Evolutionary conservation across 1,284 basidiomycete species (phyloP).

Genomic region (Cryptococcus amylolentus): DNA sequence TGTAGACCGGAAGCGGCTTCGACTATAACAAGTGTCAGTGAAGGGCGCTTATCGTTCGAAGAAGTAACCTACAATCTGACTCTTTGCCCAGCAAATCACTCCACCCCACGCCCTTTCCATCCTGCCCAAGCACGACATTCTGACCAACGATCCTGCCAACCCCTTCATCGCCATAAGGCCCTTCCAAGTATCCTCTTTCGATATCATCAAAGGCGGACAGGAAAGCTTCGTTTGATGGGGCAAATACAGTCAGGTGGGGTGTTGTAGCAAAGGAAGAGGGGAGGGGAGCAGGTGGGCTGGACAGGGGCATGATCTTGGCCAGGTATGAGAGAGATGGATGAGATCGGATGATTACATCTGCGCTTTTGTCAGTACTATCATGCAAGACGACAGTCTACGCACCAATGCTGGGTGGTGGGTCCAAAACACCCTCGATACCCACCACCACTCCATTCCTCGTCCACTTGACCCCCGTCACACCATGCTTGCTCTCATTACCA

Average conservation of each 20-base stretch:
- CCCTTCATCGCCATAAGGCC: conserved; percentile 75
- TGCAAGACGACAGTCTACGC: conserved; percentile 25
- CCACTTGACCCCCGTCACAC: conserved; percentile 47
- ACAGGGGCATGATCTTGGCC: conserved; percentile 52
- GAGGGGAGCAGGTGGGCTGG: conserved; percentile 64
- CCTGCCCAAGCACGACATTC: conserved; percentile 59
- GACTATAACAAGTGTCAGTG: neutral
- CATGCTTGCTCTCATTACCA: conserved; percentile 15
- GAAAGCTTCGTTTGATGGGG: conserved; percentile 81
- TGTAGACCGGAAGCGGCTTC: conserved; percentile 58
- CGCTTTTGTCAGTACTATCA: neutral
- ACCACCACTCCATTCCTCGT: conserved; percentile 75
- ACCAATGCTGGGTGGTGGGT: conserved; percentile 74
- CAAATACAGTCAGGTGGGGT: conserved; percentile 80
- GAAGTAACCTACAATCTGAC: conserved; percentile 14
- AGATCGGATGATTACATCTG: conserved; percentile 60
- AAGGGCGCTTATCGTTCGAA: neutral
- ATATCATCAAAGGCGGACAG: conserved; percentile 59
- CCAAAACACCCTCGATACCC: conserved; percentile 70
- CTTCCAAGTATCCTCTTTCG: conserved; percentile 79
- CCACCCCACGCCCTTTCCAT: conserved; percentile 35
- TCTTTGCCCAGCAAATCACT: conserved; percentile 34
- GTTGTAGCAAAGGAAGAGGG: conserved; percentile 51
- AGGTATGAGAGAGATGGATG: conserved; percentile 68
- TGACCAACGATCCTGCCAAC: conserved; percentile 70